Conservation (phyloP, 2,329 filamentous ascomycete genomes). For the Graphium sp. region DNA sequence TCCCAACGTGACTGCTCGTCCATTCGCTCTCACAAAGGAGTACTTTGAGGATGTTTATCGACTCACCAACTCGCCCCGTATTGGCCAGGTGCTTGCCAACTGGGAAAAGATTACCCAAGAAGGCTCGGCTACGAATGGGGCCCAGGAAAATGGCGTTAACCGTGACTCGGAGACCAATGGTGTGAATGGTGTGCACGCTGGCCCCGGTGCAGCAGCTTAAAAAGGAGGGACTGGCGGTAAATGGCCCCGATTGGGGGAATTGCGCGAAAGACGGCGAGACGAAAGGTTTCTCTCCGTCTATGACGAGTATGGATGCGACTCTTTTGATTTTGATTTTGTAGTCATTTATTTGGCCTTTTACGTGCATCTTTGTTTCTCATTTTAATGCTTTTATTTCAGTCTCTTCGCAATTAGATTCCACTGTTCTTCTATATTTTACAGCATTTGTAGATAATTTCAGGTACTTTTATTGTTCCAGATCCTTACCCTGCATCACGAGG, state of each 20-base stretch:
- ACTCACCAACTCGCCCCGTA: slow-evolving; percentile 70
- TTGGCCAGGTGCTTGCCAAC: slow-evolving; percentile 70
- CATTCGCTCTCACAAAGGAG: slow-evolving; percentile 91
- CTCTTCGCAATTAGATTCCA: too few species aligned
- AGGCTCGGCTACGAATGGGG: slow-evolving; percentile 17
- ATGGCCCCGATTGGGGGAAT: background rate
- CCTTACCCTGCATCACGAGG: too few species aligned
- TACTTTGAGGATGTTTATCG: slow-evolving; percentile 99
- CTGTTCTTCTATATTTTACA: too few species aligned
- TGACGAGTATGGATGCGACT: too few species aligned
- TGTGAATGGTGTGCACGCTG: slow-evolving; percentile 2
- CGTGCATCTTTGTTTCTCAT: too few species aligned
- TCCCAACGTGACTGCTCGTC: slow-evolving; percentile 91
- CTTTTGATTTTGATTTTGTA: too few species aligned
- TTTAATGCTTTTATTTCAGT: too few species aligned
- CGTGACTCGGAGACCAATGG: slow-evolving; percentile 4
- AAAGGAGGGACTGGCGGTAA: background rate
- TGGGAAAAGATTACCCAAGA: slow-evolving; percentile 56
- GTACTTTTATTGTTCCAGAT: too few species aligned
- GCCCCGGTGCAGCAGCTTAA: slow-evolving; percentile 4
- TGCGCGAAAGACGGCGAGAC: background rate
- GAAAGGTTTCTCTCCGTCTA: too few species aligned
- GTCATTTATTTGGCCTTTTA: too few species aligned
- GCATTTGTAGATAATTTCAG: too few species aligned
- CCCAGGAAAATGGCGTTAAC: slow-evolving; percentile 1